Evolutionary conservation across 352 stramenopile species (phyloP).

Genomic region (Phytophthora colocasiae): DNA sequence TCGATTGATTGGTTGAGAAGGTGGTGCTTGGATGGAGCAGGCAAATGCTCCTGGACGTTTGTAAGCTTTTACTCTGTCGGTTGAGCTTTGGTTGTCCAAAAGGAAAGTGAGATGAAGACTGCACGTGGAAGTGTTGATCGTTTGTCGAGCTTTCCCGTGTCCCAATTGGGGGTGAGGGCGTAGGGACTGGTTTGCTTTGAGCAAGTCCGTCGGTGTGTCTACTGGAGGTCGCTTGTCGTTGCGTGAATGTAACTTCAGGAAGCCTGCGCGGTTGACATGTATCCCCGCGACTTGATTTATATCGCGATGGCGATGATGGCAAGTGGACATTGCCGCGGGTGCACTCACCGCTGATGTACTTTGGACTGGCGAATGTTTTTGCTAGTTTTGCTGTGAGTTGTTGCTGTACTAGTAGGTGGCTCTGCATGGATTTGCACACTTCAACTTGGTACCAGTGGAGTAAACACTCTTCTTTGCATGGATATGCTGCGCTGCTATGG

Average conservation of each 20-base stretch:
- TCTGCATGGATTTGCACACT: neutral
- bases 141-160: neutral
- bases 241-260: conserved; percentile 3
- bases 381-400: neutral
- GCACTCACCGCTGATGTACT: neutral
- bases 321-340: neutral
- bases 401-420: too few relatives aligned
- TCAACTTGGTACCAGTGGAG: neutral
- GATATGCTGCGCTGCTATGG: neutral
- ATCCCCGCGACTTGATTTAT: conserved; percentile 13
- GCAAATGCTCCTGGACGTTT: neutral
- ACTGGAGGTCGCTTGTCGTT: conserved; percentile 3
- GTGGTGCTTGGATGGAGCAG: neutral
- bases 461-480: conserved; percentile 1
- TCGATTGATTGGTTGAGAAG: conserved; percentile 2
- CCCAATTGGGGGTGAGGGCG: neutral
- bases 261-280: conserved; percentile 3
- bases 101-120: conserved; percentile 11
- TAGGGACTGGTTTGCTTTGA: too few relatives aligned
- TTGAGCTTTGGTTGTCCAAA: conserved; percentile 11
- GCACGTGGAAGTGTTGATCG: neutral
- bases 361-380: conserved; percentile 2
- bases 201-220: neutral
- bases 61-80: neutral
- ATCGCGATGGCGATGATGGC: neutral